Base-by-base conservation (phyloP, 345 rosid genomes). In the Eucalyptus decipiens region DNA sequence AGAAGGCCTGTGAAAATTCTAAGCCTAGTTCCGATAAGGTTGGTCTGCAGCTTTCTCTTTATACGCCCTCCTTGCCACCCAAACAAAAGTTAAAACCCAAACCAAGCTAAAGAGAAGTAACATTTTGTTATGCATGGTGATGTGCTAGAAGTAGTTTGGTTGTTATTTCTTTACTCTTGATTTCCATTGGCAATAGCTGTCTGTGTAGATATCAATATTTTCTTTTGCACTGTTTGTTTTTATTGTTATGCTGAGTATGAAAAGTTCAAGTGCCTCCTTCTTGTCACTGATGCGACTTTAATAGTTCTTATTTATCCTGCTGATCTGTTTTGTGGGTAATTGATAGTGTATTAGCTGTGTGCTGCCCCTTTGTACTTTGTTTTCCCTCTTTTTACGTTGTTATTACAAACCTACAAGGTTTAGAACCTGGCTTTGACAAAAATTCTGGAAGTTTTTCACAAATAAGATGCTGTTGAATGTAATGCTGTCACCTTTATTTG, bases 11-110 rank as follows among this genome's bases (percentile, higher is more conserved):
- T 80, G 92, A 90, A 88, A 95, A 88, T 89, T 30, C 87, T 6
- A 94, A 90, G 87, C 85, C 87, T 88, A 80, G 87, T 86, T 89
- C 91, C 15, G 88, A 60, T 47, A 92, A 91, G 94, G 98, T 95
- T 54, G 60, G 92, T 90, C 88, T 90, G 28, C 83, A 21, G 76
- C 28, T 21, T 76, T 76, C 83, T 87, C 85, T 67, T 87, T 67
- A 86, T 86, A 18, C 4, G 4, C 65, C 60, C 87, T 51, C 87
- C 60, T 86, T 43, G 24, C 32, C 40, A 16, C 45, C 76, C 28
- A 34, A 19, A 40, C 50, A 11, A 11, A 76, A 76, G 45, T 76
- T 19, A 76, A 76, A 37, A 76, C 81, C 26, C 0, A 40, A 76
- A 37, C 28, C 45, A 37, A 76, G 42, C 24, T 76, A 76, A 40